Evolutionary conservation across 2,329 filamentous ascomycete genomes (phyloP), one percentile per base, ranked within the genome.

Genomic region (Dissoconium aciculare): DNA sequence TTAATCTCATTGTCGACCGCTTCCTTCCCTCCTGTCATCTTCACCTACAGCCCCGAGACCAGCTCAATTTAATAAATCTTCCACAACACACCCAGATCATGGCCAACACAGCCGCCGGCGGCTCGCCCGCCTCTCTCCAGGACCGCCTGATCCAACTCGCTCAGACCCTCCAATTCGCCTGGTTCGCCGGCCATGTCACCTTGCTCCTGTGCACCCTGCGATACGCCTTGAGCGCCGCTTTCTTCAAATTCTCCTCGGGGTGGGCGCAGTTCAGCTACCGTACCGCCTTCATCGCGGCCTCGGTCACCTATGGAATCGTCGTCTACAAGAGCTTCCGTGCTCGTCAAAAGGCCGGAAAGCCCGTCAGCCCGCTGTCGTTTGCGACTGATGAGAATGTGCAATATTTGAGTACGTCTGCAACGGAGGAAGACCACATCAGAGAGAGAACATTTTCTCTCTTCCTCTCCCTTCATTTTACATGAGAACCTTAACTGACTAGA

Each of bases 311-410:
- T 58, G 87, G 89, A 43, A 95, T 98, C 44, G 89, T 98, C 29
- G 87, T 98, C 39, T 95, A 93, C 69, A 98, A 98, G 72, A 85
- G 83, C 35, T 82, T 85, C 65, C 76, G 85, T 44, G 82, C 85
- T 46, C 78, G 83, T 44, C 69, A 79, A 47, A 79, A 82, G 68
- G 67, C 74, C 29, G 76, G 78, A 41, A 73, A 74, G 47, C 71
- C 67, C 53, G 54, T 61, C 59, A 71, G 78, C 35, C 57, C 68
- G 28, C 32, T 87, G 36, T 69, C 74, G 38, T 63, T 93, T 43
- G 64, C 78, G 34, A 66, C 73, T 9, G 89, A 98, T 55, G 89
- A 98, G 69, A 98, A 98, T 58, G 82, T 98, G 31, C 89, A 95
- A 60, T 98, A 98, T 56, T 69, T 98, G 38, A 66, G 89, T 95